These are phyloP conservation scores for Zygoascus ofunaensis DNA, from an alignment of 805 yeast genomes.

Conservation along the genomic window DNA sequence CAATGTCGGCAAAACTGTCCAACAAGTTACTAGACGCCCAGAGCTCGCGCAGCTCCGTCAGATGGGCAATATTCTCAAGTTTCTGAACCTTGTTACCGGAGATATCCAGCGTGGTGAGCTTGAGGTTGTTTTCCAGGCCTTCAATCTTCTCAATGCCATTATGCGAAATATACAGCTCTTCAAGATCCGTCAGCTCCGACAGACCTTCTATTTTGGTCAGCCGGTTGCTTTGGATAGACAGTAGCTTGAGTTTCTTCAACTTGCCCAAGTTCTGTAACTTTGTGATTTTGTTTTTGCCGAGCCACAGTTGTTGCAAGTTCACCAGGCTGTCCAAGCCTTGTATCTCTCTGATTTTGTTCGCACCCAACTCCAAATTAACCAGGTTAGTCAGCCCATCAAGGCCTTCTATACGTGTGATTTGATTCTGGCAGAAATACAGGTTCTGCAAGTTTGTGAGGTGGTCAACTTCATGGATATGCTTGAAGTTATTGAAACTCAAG, in stretches of 20 bases:
- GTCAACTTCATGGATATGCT: conserved; percentile 71
- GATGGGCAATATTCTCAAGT: conserved; percentile 56
- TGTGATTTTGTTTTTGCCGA: conserved; percentile 76
- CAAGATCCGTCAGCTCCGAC: conserved; percentile 58
- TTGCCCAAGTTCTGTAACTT: conserved; percentile 52
- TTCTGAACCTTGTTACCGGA: conserved; percentile 61
- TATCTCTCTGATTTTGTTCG: conserved; percentile 54
- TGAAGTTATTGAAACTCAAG: conserved; percentile 81
- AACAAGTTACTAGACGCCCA: conserved; percentile 85
- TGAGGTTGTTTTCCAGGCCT: conserved; percentile 60
- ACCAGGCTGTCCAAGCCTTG: conserved; percentile 48
- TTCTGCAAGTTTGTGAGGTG: conserved; percentile 52
- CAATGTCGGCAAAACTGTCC: conserved; percentile 59
- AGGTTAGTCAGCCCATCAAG: conserved; percentile 48
- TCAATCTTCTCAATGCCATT: conserved; percentile 70
- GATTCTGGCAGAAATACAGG: conserved; percentile 82
- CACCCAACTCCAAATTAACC: conserved; percentile 79
- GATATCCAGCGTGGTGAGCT: conserved; percentile 68
- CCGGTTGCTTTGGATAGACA: conserved; percentile 84
- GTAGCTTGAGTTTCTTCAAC: conserved; percentile 54
- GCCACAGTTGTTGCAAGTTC: conserved; percentile 71
- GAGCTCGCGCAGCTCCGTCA: conserved; percentile 70
- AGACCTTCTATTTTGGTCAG: conserved; percentile 73
- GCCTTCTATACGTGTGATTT: conserved; percentile 62
- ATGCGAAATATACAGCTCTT: conserved; percentile 82